Evolutionary conservation across 257 asterid species (phyloP), one percentile per base, ranked within the genome.

Genomic region (Solanum phureja): DNA sequence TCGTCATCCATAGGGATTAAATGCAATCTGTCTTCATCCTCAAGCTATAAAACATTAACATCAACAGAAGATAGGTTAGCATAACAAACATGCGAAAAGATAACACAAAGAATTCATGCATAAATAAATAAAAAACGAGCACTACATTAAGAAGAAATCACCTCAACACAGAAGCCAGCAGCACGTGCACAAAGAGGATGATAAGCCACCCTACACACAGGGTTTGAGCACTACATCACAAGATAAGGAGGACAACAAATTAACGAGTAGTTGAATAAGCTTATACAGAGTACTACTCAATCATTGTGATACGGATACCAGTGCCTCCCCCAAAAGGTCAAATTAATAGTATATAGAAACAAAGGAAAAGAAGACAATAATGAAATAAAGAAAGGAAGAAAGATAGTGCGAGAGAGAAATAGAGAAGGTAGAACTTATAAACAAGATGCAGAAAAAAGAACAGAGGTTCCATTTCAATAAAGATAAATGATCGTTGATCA

Each of bases 111-210:
- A 82, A 81, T n/a, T 83, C 88, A 37, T 81, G 49, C 35, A 74
- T 24, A 75, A 4, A 72, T 64, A 71, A 68, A 84, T 52, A n/a
- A 40, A 23, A 23, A 24, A 29, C 24, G 10, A 74, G 23, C 37
- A 44, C 84, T 79, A 44, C 46, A 40, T 46, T 31, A 33, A 44
- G 88, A 76, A 85, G 87, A 42, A 83, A 91, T 71, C 83, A 97
- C 99, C 99, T 97, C 99, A 82, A 93, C 95, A 89, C 99, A 97
- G 90, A 93, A 97, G 82, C 99, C 99, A 71, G 99, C 99, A 88
- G 94, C 99, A 90, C 99, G 98, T 40, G 99, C 99, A 92, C 99
- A 97, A 56, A 97, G 98, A 87, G 99, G 99, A 91, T 97, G 99
- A 91, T 91, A 97, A 69, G 99, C 95, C 90, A 96, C 99, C 81